Evolutionary conservation across 495 filamentous ascomycete species (phyloP).

Genomic region (Annulohypoxylon bovei): DNA sequence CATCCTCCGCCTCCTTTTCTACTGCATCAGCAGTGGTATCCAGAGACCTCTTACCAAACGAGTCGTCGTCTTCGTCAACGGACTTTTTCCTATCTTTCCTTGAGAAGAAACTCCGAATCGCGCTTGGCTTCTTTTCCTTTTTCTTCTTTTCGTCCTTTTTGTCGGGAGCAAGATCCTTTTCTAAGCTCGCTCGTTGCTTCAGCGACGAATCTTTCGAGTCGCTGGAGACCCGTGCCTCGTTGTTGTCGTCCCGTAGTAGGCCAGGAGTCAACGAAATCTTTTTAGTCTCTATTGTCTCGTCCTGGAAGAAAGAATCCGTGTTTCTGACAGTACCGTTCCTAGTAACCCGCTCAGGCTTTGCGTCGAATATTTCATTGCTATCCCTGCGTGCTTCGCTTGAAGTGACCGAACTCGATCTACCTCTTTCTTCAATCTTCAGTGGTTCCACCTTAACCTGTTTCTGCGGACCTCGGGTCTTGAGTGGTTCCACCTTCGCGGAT

Average conservation of each 20-base stretch:
- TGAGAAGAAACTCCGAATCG: constrained; percentile 95
- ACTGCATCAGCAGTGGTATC: constrained; percentile 51
- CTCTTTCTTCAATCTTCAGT: constrained; percentile 49
- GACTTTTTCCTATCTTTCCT: constrained; percentile 89
- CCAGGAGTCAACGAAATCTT: constrained; percentile 98
- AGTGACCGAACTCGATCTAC: constrained; percentile 16
- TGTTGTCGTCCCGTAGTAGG: constrained; percentile 84
- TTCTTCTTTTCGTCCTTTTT: constrained; percentile 66
- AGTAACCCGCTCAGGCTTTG: constrained; percentile 67
- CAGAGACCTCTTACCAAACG: constrained; percentile 70
- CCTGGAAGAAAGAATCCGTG: constrained; percentile 96
- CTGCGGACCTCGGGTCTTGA: constrained; percentile 53
- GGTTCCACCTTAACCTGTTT: constrained; percentile 56
- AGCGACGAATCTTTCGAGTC: constrained; percentile 69
- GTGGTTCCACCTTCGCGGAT: constrained; percentile 59
- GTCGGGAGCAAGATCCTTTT: constrained; percentile 61
- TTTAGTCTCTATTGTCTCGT: constrained; percentile 91
- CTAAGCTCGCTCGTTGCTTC: constrained; percentile 60
- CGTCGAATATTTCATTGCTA: constrained; percentile 76
- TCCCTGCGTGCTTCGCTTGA: constrained; percentile 54
- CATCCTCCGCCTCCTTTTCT: constrained; percentile 58
- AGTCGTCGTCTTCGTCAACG: constrained; percentile 72
- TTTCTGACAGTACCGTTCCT: constrained; percentile 87
- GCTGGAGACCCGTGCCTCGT: constrained; percentile 63
- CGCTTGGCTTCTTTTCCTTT: constrained; percentile 91